Percentiles rank a stretch among this genome's conserved stretches.
These are phyloP conservation scores for Pseudopithomyces maydicus DNA, from an alignment of 2,329 filamentous ascomycete genomes.

Conservation along the genomic window DNA sequence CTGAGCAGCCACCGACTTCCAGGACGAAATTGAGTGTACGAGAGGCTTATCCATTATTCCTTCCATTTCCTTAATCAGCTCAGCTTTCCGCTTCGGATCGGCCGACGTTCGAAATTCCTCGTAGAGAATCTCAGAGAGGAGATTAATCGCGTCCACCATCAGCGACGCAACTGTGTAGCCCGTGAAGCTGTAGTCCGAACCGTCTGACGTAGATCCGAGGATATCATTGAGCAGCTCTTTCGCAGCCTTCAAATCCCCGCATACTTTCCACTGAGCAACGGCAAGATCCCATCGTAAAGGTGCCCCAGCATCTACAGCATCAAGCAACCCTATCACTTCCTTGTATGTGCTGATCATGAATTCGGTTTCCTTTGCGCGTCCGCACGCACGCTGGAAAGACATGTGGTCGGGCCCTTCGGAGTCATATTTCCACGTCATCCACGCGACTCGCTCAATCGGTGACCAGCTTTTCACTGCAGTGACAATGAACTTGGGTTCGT, in stretches of 20 bases:
- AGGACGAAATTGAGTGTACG: neutral
- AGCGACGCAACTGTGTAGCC: neutral
- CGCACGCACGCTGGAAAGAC: neutral
- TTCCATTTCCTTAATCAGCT: neutral
- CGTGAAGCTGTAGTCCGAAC: neutral
- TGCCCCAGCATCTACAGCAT: neutral
- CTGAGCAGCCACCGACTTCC: neutral
- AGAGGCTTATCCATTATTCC: neutral
- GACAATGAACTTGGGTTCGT: neutral
- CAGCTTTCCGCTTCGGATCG: neutral
- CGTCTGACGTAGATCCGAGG: neutral
- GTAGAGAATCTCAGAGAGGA: neutral
- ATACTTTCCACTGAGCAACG: neutral
- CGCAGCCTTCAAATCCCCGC: neutral
- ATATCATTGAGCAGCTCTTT: slow-evolving; percentile 1
- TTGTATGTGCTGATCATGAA: neutral
- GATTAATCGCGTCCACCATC: neutral
- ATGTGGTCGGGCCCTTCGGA: neutral
- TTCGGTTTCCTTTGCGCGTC: neutral
- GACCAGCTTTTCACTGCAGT: neutral
- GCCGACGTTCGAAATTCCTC: neutral
- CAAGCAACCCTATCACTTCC: neutral
- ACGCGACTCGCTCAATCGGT: neutral
- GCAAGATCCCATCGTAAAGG: neutral
- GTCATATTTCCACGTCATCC: slow-evolving; percentile 6